Base-by-base conservation (phyloP, 2,329 filamentous ascomycete species). In the Colletotrichum limetticola region DNA sequence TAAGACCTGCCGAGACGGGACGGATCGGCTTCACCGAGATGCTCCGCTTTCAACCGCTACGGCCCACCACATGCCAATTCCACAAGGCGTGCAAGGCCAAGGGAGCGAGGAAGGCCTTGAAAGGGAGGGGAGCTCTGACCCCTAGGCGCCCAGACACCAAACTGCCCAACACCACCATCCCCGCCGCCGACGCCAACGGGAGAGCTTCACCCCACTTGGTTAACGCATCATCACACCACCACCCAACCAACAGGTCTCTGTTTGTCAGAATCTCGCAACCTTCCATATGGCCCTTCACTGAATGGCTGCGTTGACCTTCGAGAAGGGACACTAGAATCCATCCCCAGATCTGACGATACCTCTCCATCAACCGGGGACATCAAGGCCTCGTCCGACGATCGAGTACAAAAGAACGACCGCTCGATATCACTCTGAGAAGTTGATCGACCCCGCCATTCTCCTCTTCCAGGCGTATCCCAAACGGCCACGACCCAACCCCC, bases 251-350 rank as follows among this genome's bases (percentile, higher is more conserved):
- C 73, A 74, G 37, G 58, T 32, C 58, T 32, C 62, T 53, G 62
- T 75, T 75, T 75, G 73, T 75, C 73, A 75, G 62, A 74, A 74
- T 74, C 66, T 74, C 66, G 42, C 63, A 49, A 73, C 49, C 11
- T 53, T 19, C 32, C 63, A 71, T 68, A 71, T 72, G 59, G 53
- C 22, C 37, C 62, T 55, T 59, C 72, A 58, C 58, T 72, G 71
- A 74, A 74, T 73, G 71, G 71, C 66, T 65, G 35, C 46, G 28
- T 62, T 14, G 19, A 37, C 11, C 12, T 56, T 71, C 56, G 32
- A 58, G 60, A 65, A 65, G 56, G 16, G 61, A 56, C 55, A 57
- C 66, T 71, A 71, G 66, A 66, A 70, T 56, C n/a, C 19, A 55
- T 73, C 71, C 56, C 71, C 56, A 49, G 67, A 71, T 73, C 67